phyloP scores from a whole-genome alignment of 371 early-diverging fungal genomes.

The Chytridium lagenaria region DNA sequence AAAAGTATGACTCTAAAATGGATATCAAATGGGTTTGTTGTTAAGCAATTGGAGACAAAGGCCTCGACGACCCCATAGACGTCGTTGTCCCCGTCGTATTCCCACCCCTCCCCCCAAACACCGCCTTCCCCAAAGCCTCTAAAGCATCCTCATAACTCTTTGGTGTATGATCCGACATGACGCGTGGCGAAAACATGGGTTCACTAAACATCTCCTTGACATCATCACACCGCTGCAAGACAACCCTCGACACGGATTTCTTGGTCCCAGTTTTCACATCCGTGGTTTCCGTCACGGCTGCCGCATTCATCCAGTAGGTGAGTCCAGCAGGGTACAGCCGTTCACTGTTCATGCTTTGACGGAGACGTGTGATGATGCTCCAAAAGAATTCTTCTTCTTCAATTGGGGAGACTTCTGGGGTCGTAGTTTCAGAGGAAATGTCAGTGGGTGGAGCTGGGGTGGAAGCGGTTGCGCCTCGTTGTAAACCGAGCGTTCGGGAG shows the following conservation, averaged over 20 bases:
- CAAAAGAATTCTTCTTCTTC: slow-evolving; percentile 41
- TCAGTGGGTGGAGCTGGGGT: no score
- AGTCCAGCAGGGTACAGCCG: slow-evolving; percentile 43
- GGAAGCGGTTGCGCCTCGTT: slow-evolving; percentile 12
- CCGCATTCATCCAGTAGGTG: slow-evolving; percentile 39
- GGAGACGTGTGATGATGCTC: slow-evolving; percentile 34
- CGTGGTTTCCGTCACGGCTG: slow-evolving; percentile 10
- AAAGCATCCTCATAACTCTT: slow-evolving; percentile 34
- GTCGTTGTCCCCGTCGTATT: no score
- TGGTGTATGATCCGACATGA: slow-evolving; percentile 42
- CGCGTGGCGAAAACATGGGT: slow-evolving; percentile 35
- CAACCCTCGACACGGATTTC: slow-evolving; percentile 21
- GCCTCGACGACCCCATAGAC: no score
- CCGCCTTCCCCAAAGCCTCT: slow-evolving; percentile 23
- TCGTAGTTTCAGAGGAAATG: no score
- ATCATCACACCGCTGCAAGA: slow-evolving; percentile 37
- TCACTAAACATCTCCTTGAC: slow-evolving; percentile 41
- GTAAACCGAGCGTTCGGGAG: slow-evolving; percentile 31
- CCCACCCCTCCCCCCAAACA: no score
- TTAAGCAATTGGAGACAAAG: no score
- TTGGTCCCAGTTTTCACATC: slow-evolving; percentile 4
- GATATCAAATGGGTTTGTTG: no score
- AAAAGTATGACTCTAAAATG: no score
- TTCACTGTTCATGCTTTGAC: slow-evolving; percentile 37
- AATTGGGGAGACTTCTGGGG: neutral